phyloP scores from a whole-genome alignment of 1,139 yeast genomes.

The Debaryomyces nepalensis region DNA sequence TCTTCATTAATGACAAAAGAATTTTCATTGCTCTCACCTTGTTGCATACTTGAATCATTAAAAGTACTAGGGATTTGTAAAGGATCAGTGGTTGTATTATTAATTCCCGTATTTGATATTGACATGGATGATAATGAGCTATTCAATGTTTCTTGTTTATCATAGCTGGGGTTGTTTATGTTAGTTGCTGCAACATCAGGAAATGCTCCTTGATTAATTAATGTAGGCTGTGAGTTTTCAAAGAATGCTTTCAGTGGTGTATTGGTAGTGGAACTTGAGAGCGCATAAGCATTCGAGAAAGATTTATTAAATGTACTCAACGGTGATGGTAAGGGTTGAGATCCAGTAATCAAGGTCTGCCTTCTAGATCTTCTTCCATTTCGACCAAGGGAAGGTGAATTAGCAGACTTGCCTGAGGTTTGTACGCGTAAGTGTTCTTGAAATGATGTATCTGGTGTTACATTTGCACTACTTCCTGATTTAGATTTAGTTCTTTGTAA shows the following conservation, averaged over 20 bases:
- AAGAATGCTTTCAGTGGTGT: conserved; percentile 41
- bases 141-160: conserved; percentile 31
- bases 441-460: conserved; percentile 23
- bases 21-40: conserved; percentile 13
- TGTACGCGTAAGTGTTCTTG: conserved; percentile 15
- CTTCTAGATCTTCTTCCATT: conserved; percentile 66
- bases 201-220: neutral
- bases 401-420: conserved; percentile 14
- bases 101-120: conserved; percentile 32
- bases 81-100: conserved; percentile 29
- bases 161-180: conserved; percentile 6
- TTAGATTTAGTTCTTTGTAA: conserved; percentile 34
- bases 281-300: conserved; percentile 43
- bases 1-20: conserved; percentile 43
- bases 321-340: conserved; percentile 86
- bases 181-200: conserved; percentile 9
- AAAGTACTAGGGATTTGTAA: conserved; percentile 28
- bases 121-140: conserved; percentile 51
- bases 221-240: conserved; percentile 18
- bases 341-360: conserved; percentile 79
- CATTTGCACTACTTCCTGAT: conserved; percentile 19
- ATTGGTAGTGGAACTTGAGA: conserved; percentile 46
- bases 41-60: conserved; percentile 8
- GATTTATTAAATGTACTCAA: conserved; percentile 52
- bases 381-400: conserved; percentile 47